Base-by-base conservation (phyloP, 352 stramenopile species). In the Phytophthora crassamura region DNA sequence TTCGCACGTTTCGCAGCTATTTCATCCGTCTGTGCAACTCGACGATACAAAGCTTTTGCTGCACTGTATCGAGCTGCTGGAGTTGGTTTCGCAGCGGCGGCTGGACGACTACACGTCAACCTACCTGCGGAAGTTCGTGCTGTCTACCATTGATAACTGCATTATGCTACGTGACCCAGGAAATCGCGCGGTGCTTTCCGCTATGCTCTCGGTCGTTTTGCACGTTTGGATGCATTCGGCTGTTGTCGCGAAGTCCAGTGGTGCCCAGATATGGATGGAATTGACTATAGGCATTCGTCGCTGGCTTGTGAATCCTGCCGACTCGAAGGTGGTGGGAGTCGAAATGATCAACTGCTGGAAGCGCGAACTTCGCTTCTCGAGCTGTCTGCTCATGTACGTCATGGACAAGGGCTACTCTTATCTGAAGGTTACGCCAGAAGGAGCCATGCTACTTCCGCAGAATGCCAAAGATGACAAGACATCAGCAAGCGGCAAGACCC, bases 211-310 rank as follows among this genome's bases (percentile, higher is more conserved):
- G 8, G 77, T 94, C 36, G 84, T 94, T 38, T 55, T 94, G 20
- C 87, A 96, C 49, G 87, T 94, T 20, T 96, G 86, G 86, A 96
- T 96, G 76, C 88, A 96, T 50, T 87, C 86, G 0, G 74, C 82
- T 12, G 70, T 92, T 15, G 67, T 78, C 2, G 74, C 72, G 3
- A 90, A 91, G 38, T 51, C 82, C 18, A 80, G 69, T 16, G 76
- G 78, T 6, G 74, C 86, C 9, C 83, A 92, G 39, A 73, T 94
- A 0, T 96, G 88, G 88, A 78, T 93, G 43, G 88, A 96, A 30
- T 64, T 96, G 10, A 90, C 83, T 0, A 84, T 94, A 36, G 83
- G 84, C 1, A 89, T 96, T 34, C 75, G 86, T 0, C 86, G 87
- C 5, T 96, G 88, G 88, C 68, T 96, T 9, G 74, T 91, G 0